Conservation (phyloP, 352 stramenopile genomes). For the Pythium coloratum region DNA sequence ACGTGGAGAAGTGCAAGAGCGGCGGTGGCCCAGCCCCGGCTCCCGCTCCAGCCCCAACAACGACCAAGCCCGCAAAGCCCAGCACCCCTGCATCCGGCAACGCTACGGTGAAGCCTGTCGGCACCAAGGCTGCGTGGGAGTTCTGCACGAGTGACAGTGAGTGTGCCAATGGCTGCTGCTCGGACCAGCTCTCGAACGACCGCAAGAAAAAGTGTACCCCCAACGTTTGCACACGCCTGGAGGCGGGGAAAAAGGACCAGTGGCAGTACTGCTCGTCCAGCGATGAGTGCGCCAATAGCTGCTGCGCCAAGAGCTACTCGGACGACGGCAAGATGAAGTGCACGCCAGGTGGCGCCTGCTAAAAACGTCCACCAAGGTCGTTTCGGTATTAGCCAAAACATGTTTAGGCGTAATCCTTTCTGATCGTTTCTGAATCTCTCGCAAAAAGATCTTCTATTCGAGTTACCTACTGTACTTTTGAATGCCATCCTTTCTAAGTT, state of each 20-base stretch:
- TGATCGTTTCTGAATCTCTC: too few species aligned
- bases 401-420: not conserved
- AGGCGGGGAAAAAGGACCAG: slow-evolving; percentile 11
- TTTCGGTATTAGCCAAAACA: not conserved
- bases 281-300: not conserved
- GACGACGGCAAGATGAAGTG: not conserved
- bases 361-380: not conserved
- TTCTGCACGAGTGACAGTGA: slow-evolving; percentile 13
- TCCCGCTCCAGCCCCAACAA: too few species aligned
- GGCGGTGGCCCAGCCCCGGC: not conserved
- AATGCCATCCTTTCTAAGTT: not conserved
- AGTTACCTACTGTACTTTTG: not conserved
- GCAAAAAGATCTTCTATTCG: not conserved
- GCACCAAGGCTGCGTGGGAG: slow-evolving; percentile 3
- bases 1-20: slow-evolving; percentile 2
- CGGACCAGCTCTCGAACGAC: slow-evolving; percentile 13
- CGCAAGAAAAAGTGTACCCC: slow-evolving; percentile 13
- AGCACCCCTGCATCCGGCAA: not conserved
- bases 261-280: not conserved
- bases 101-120: not conserved
- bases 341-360: not conserved
- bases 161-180: slow-evolving; percentile 11
- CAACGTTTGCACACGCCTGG: not conserved
- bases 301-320: not conserved
- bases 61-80: not conserved